Conservation (phyloP, 1,284 basidiomycete species). For the Sanghuangporus weigelae region DNA sequence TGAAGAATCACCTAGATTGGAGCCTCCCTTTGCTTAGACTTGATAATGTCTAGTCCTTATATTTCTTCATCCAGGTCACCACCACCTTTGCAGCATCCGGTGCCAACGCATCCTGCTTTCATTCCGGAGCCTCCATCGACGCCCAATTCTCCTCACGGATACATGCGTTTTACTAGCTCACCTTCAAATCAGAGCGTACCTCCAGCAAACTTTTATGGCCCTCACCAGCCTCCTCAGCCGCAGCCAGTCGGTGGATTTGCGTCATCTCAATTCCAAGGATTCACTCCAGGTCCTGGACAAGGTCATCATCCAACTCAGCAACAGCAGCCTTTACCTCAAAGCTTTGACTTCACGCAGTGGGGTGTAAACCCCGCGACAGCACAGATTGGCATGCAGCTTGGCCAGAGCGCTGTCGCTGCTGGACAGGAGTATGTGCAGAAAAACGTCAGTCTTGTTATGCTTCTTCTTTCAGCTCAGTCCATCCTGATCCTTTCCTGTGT, state of each 20-base stretch:
- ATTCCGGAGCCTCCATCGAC: conserved; percentile 86
- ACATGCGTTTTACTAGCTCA: conserved; percentile 69
- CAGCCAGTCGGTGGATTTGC: conserved; percentile 10
- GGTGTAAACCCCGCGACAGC: conserved; percentile 91
- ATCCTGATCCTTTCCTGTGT: conserved; percentile 9
- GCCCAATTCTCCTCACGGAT: conserved; percentile 69
- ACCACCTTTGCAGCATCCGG: conserved; percentile 82
- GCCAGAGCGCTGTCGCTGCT: conserved; percentile 85
- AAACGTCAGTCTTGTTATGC: conserved; percentile 56
- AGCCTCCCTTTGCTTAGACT: background rate
- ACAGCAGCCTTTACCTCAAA: conserved; percentile 18
- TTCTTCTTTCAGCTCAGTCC: conserved; percentile 2
- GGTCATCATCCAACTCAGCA: conserved; percentile 7
- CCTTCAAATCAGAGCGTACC: conserved; percentile 31
- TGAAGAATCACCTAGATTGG: background rate
- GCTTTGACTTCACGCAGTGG: conserved; percentile 62
- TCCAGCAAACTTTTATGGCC: conserved; percentile 30
- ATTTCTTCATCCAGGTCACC: conserved; percentile 48
- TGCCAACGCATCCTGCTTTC: conserved; percentile 85
- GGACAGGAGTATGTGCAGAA: conserved; percentile 96
- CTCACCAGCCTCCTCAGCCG: conserved; percentile 24
- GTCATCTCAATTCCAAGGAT: conserved; percentile 6
- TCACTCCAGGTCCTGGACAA: background rate
- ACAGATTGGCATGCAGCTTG: conserved; percentile 95
- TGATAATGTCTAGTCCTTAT: conserved; percentile 31